phyloP scores from a whole-genome alignment of 108 stramenopile species.

The Cafeteria roenbergensis region DNA sequence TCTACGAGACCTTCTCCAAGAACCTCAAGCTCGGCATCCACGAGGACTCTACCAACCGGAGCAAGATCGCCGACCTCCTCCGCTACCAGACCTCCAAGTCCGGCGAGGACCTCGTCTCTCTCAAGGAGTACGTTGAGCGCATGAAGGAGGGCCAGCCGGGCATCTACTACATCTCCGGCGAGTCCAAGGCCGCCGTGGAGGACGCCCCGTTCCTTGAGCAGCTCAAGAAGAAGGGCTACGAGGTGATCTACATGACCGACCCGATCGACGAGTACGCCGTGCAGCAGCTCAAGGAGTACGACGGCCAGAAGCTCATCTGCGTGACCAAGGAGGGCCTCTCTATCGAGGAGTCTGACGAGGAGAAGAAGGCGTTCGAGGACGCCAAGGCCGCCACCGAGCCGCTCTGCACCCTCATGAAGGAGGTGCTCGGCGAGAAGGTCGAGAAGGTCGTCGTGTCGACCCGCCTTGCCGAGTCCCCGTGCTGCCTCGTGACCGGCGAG shows the following conservation, averaged over 20 bases:
- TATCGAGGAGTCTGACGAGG: slow-evolving; percentile 78
- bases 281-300: slow-evolving; percentile 99
- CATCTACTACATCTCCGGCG: slow-evolving; percentile 99
- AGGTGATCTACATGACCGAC: slow-evolving; percentile 98
- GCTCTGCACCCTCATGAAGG: slow-evolving; percentile 99
- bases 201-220: slow-evolving; percentile 99
- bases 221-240: slow-evolving; percentile 99
- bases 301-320: slow-evolving; percentile 98
- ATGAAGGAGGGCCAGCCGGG: slow-evolving; percentile 96
- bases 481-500: slow-evolving; percentile 96
- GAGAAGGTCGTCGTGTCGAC: slow-evolving; percentile 98
- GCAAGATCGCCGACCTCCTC: slow-evolving; percentile 97
- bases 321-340: slow-evolving; percentile 99
- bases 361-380: slow-evolving; percentile 94
- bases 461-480: slow-evolving; percentile 95
- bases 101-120: slow-evolving; percentile 93
- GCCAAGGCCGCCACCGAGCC: slow-evolving; percentile 90
- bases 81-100: slow-evolving; percentile 97
- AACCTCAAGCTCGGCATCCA: slow-evolving; percentile 99
- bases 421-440: slow-evolving; percentile 99
- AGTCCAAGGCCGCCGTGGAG: slow-evolving; percentile 94
- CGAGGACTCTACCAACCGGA: slow-evolving; percentile 97
- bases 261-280: slow-evolving; percentile 99
- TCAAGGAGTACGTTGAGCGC: slow-evolving; percentile 95
- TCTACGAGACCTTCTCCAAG: slow-evolving; percentile 99